phyloP scores from a whole-genome alignment of 352 stramenopile genomes.

The Pythium phragmiticola region DNA sequence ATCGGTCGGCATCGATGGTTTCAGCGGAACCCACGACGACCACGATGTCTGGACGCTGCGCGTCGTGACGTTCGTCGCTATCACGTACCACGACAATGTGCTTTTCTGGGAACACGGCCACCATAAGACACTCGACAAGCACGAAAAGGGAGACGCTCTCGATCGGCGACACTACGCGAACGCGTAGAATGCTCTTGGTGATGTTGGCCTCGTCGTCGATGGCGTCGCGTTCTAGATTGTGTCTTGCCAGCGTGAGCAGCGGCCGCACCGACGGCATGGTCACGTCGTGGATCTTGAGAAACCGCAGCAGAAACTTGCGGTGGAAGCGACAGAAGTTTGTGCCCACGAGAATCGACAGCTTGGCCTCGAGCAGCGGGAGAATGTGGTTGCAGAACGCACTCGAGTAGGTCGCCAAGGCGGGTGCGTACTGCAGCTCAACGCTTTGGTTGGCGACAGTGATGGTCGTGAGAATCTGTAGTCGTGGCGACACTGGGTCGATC shows the following conservation, averaged over 20 bases:
- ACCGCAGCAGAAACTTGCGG: slow-evolving; percentile 2
- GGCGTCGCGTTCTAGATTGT: slow-evolving; percentile 17
- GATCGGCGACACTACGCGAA: neutral
- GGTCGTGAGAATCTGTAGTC: neutral
- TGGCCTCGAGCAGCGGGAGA: slow-evolving; percentile 2
- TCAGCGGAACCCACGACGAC: slow-evolving; percentile 25
- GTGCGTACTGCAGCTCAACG: slow-evolving; percentile 4
- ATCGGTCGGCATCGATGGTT: neutral
- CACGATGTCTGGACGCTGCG: slow-evolving; percentile 27
- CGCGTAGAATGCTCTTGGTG: neutral
- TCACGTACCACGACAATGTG: slow-evolving; percentile 30
- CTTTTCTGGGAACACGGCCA: slow-evolving; percentile 17
- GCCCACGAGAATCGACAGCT: slow-evolving; percentile 14
- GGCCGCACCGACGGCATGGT: slow-evolving; percentile 3
- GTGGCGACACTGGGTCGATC: neutral
- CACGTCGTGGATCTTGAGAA: neutral
- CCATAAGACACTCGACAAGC: slow-evolving; percentile 37
- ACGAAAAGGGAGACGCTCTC: neutral
- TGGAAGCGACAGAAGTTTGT: slow-evolving; percentile 14
- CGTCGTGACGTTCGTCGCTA: neutral
- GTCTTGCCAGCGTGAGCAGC: slow-evolving; percentile 7
- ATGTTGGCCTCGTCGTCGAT: neutral
- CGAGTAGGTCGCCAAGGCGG: slow-evolving; percentile 1
- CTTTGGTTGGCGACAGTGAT: slow-evolving; percentile 9
- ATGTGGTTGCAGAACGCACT: slow-evolving; percentile 5